phyloP scores from a whole-genome alignment of 495 filamentous ascomycete species.

The Podospora pseudoanserina region DNA sequence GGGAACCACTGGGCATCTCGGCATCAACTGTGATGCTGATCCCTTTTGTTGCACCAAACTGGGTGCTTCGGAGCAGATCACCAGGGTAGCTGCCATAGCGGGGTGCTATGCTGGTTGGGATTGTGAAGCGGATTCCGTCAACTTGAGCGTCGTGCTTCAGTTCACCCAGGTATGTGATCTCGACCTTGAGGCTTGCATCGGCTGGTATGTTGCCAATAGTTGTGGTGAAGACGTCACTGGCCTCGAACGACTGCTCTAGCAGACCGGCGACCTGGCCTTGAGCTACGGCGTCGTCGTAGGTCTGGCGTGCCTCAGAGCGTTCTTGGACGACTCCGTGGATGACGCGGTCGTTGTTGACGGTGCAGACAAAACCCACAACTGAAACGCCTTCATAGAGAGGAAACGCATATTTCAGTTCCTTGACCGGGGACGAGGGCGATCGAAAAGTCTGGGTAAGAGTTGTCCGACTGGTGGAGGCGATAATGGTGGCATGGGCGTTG shows the following conservation, averaged over 20 bases:
- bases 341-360: slow-evolving; percentile 43
- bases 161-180: slow-evolving; percentile 63
- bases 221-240: slow-evolving; percentile 61
- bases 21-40: slow-evolving; percentile 61
- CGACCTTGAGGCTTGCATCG: slow-evolving; percentile 48
- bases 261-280: slow-evolving; percentile 59
- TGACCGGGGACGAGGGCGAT: slow-evolving; percentile 43
- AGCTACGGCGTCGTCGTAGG: slow-evolving; percentile 52
- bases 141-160: slow-evolving; percentile 61
- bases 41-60: slow-evolving; percentile 29
- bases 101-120: slow-evolving; percentile 60
- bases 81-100: slow-evolving; percentile 55
- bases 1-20: slow-evolving; percentile 50
- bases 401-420: slow-evolving; percentile 59
- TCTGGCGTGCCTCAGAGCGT: slow-evolving; percentile 50
- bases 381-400: slow-evolving; percentile 66
- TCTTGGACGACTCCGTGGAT: slow-evolving; percentile 61
- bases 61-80: slow-evolving; percentile 18
- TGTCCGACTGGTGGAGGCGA: slow-evolving; percentile 55
- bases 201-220: slow-evolving; percentile 62
- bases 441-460: slow-evolving; percentile 58
- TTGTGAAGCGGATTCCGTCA: slow-evolving; percentile 61
- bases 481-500: slow-evolving; percentile 53
- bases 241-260: slow-evolving; percentile 54
- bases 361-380: slow-evolving; percentile 59